These are phyloP conservation scores for Orbilia blumenaviensis DNA, from an alignment of 2,329 filamentous ascomycete genomes.

Conservation along the genomic window DNA sequence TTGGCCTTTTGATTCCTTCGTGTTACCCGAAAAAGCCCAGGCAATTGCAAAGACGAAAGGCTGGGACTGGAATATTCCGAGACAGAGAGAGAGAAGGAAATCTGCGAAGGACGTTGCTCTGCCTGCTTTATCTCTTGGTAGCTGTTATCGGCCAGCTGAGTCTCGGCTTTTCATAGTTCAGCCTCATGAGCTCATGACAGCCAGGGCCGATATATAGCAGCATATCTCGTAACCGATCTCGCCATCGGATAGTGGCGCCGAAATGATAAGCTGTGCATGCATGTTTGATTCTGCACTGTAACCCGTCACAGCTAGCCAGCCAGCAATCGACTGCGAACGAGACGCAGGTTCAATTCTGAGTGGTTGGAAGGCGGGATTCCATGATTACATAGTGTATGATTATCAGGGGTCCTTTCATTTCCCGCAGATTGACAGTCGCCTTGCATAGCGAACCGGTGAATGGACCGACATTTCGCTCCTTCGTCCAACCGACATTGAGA, in stretches of 20 bases:
- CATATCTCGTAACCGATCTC: constrained; percentile 4
- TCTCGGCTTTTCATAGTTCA: background rate
- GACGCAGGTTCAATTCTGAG: background rate
- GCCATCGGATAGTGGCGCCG: constrained; percentile 12
- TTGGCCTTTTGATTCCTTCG: background rate
- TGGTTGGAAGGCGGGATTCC: too few relatives aligned
- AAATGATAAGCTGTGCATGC: constrained; percentile 9
- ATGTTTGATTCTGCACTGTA: background rate
- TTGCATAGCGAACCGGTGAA: background rate
- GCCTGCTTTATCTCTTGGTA: background rate
- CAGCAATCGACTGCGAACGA: background rate
- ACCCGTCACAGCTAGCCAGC: background rate
- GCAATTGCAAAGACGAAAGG: too few relatives aligned
- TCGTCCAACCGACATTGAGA: too few relatives aligned
- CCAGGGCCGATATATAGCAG: background rate
- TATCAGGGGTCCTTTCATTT: background rate
- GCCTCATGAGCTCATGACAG: too few relatives aligned
- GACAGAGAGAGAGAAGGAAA: too few relatives aligned
- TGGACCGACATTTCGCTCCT: too few relatives aligned
- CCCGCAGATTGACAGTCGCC: constrained; percentile 6
- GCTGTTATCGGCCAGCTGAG: background rate
- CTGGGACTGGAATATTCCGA: background rate
- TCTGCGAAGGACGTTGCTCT: too few relatives aligned
- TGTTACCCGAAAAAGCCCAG: background rate
- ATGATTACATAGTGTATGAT: background rate